Evolutionary conservation across 2,329 filamentous ascomycete genomes (phyloP), one percentile per base, ranked within the genome.

Genomic region (Mycogone perniciosa): DNA sequence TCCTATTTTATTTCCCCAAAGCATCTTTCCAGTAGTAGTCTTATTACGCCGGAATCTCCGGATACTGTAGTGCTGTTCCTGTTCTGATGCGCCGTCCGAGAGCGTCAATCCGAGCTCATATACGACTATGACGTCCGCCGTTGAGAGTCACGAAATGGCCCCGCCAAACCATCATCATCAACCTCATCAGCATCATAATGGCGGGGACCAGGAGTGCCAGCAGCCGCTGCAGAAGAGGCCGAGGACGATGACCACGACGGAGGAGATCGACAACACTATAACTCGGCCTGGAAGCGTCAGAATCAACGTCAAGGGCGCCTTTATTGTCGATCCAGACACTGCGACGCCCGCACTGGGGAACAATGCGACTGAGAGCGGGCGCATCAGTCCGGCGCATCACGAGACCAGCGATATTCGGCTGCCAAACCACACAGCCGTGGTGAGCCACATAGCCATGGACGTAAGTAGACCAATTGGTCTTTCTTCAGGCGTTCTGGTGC

Each of bases 361-460:
- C 49, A 57, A 65, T 46, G 52, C 60, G 58, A 51, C 62, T 50
- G 59, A 54, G 37, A 76, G 72, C 56, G 76, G 74, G 39, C 69
- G 74, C 51, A 68, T 69, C 46, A 74, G 73, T 55, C 74, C 76
- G 54, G 67, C 74, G 59, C 68, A 77, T 61, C 67, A 80, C 67
- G 89, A 95, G 67, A 90, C 88, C 51, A 90, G 89, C 64, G 93
- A 96, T 66, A 99, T 99, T 61, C 80, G 93, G n/a, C 75, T 99
- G 53, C 93, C 93, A 30, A 93, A 97, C 69, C 93, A 99, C 70
- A 96, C 89, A 9, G 87, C 88, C 8, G 85, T 96, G 7, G 92
- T 99, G 59, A 96, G 90, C 74, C 93, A 99, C 74, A 89, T 99
- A 60, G 93, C 93, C 48, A 86, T 96, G 54, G 93, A 99, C 77